Evolutionary conservation across 768 basidiomycete genomes (phyloP).

Genomic region (Dacryopinax primogenitus): DNA sequence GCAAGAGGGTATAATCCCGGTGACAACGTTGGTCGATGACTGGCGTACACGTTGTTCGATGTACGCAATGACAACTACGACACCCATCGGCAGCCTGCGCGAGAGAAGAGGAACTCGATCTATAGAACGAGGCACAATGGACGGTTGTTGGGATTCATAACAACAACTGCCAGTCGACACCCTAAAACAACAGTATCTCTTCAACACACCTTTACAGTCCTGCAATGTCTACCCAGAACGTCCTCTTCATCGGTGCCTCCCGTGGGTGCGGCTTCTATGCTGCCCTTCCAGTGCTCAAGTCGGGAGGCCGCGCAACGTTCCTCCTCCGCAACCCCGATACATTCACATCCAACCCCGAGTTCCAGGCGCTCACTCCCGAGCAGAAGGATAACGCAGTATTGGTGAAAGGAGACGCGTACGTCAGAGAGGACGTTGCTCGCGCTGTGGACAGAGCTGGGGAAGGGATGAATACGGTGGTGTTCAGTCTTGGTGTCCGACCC

Average conservation of each 20-base stretch:
- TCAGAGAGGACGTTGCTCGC: constrained; percentile 37
- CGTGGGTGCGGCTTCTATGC: constrained; percentile 32
- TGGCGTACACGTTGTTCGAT: too few species aligned
- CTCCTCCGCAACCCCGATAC: constrained; percentile 40
- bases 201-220: too few species aligned
- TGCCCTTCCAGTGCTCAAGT: constrained; percentile 24
- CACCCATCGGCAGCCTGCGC: too few species aligned
- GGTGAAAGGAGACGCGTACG: constrained; percentile 49
- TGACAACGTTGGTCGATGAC: too few species aligned
- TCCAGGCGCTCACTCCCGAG: constrained; percentile 19
- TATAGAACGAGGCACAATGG: too few species aligned
- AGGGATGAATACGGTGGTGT: constrained; percentile 43
- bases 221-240: constrained; percentile 18
- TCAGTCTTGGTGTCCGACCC: constrained; percentile 42
- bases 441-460: constrained; percentile 39
- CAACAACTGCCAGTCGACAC: too few species aligned
- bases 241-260: constrained; percentile 30
- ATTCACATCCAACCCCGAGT: constrained; percentile 40
- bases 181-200: too few species aligned
- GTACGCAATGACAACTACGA: too few species aligned
- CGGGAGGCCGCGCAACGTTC: constrained; percentile 49
- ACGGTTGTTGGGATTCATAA: too few species aligned
- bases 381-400: constrained; percentile 36
- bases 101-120: too few species aligned
- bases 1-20: too few species aligned